Conservation (phyloP, 1,284 basidiomycete genomes). For the Fomitopsis pinicola region DNA sequence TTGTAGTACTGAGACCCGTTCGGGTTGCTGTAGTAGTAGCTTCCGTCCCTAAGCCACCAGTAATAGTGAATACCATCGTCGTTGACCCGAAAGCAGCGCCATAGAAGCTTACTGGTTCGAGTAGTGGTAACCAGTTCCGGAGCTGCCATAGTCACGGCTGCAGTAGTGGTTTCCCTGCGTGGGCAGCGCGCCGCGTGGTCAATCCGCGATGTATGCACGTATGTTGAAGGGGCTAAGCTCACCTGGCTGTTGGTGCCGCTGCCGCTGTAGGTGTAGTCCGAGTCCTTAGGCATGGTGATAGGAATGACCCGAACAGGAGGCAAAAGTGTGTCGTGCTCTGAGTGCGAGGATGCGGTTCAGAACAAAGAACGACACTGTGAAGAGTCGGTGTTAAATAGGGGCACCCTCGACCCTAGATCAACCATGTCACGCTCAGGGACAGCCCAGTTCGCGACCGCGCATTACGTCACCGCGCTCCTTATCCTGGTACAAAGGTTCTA, state of each 20-base stretch:
- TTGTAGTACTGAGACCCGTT: constrained; percentile 13
- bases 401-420: neutral
- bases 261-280: constrained; percentile 16
- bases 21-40: constrained; percentile 13
- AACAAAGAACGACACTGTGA: neutral
- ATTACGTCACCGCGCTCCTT: no score
- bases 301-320: neutral
- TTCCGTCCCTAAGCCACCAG: constrained; percentile 8
- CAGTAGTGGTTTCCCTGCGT: constrained; percentile 25
- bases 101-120: constrained; percentile 19
- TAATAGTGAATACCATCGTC: neutral
- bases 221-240: neutral
- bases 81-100: neutral
- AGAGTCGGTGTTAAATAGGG: neutral
- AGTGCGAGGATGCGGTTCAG: neutral
- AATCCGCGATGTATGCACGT: neutral
- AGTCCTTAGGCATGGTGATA: constrained; percentile 7
- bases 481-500: neutral
- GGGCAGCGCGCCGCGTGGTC: neutral
- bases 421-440: no score
- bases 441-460: no score
- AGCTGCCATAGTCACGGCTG: constrained; percentile 17
- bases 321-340: neutral
- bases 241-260: constrained; percentile 24
- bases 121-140: constrained; percentile 24